These are phyloP conservation scores for Sporobolomyces phaffii DNA, from an alignment of 768 basidiomycete species.

Conservation along the genomic window DNA sequence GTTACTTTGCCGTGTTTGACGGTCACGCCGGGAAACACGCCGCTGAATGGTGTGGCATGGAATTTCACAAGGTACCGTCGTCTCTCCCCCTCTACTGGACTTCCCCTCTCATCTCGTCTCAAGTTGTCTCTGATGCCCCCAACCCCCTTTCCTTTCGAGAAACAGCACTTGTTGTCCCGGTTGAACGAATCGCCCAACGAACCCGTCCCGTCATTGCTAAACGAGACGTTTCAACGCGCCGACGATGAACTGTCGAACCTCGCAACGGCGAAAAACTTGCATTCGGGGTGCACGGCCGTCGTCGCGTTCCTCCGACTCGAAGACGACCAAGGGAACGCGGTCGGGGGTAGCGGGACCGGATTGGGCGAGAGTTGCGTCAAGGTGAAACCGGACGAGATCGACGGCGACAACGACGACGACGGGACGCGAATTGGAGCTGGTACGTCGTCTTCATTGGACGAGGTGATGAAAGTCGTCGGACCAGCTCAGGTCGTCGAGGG, in stretches of 20 bases:
- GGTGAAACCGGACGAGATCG: too few species aligned
- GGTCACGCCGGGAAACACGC: slow-evolving; percentile 98
- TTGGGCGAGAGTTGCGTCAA: slow-evolving; percentile 4
- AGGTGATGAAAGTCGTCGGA: slow-evolving; percentile 20
- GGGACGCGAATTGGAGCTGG: not conserved
- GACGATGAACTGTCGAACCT: slow-evolving; percentile 64
- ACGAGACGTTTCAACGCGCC: slow-evolving; percentile 88
- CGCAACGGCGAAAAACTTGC: slow-evolving; percentile 68
- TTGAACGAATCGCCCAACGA: slow-evolving; percentile 49
- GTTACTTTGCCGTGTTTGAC: slow-evolving; percentile 97
- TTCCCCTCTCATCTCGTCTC: not conserved
- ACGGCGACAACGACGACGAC: not conserved
- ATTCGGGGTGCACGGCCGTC: slow-evolving; percentile 90
- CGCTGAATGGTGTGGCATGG: slow-evolving; percentile 94
- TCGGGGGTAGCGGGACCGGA: slow-evolving; percentile 23
- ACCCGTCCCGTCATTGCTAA: slow-evolving; percentile 75
- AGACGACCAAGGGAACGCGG: slow-evolving; percentile 57
- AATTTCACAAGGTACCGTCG: slow-evolving; percentile 88
- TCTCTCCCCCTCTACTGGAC: too few species aligned
- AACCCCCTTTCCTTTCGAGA: too few species aligned
- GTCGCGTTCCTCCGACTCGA: slow-evolving; percentile 91
- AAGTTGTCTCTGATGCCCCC: too few species aligned
- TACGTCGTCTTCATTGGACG: too few species aligned
- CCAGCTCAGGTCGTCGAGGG: slow-evolving; percentile 31
- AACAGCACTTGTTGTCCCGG: slow-evolving; percentile 42